Evolutionary conservation across 169 alveolate species (phyloP).

Genomic region (Eimeria tenella): DNA sequence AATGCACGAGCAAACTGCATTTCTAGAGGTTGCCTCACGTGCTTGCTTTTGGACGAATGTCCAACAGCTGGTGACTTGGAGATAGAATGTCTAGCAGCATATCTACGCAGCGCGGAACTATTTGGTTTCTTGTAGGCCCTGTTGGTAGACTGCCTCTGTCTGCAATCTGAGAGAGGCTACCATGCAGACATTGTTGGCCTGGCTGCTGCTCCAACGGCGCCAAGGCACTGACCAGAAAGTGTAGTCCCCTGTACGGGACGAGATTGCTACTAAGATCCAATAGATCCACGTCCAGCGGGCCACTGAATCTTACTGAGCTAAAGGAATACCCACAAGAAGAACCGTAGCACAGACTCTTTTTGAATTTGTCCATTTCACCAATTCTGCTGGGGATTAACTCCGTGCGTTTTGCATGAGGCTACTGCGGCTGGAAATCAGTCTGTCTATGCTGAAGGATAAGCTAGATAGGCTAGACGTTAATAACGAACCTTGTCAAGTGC

Average conservation of each 20-base stretch:
- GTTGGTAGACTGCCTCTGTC: not conserved
- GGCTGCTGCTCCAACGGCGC: constrained; percentile 92
- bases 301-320: constrained; percentile 97
- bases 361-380: not conserved
- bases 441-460: too few relatives aligned
- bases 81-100: constrained; percentile 58
- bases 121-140: not conserved
- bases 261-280: constrained; percentile 97
- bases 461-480: too few relatives aligned
- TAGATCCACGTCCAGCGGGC: constrained; percentile 96
- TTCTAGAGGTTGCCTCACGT: constrained; percentile 28
- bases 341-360: not conserved
- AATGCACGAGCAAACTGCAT: not conserved
- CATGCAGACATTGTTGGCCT: not conserved
- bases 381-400: too few relatives aligned
- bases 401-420: too few relatives aligned
- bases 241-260: constrained; percentile 98
- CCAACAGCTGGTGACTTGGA: constrained; percentile 54
- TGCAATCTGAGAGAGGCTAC: not conserved
- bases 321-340: not conserved
- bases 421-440: too few relatives aligned
- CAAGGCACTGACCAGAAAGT: constrained; percentile 96
- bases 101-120: not conserved
- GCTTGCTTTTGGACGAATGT: constrained; percentile 59
- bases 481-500: constrained; percentile 63